Evolutionary conservation across 2,329 filamentous ascomycete species (phyloP).

Genomic region (Trichoderma afroharzianum): DNA sequence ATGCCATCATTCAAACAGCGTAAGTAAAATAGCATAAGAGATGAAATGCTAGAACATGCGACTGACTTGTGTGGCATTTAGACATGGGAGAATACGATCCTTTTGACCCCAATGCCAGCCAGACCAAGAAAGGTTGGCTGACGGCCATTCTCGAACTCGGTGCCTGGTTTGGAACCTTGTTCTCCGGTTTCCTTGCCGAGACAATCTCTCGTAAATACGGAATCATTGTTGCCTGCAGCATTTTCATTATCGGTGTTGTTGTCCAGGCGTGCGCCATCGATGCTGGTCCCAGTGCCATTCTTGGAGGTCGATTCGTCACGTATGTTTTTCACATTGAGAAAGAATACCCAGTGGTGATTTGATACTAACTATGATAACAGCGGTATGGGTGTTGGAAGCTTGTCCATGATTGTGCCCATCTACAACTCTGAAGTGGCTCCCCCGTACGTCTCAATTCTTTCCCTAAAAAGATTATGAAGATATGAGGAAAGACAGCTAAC

Average conservation of each 20-base stretch:
- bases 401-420: slow-evolving; percentile 64
- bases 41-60: slow-evolving; percentile 43
- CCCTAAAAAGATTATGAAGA: no score
- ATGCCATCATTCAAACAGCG: slow-evolving; percentile 53
- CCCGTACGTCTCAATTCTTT: slow-evolving; percentile 25
- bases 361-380: slow-evolving; percentile 24
- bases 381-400: slow-evolving; percentile 64
- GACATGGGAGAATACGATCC: slow-evolving; percentile 56
- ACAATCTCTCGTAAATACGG: slow-evolving; percentile 64
- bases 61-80: slow-evolving; percentile 22
- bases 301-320: slow-evolving; percentile 70
- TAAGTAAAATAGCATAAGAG: slow-evolving; percentile 29
- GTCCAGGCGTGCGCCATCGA: slow-evolving; percentile 60
- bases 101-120: slow-evolving; percentile 40
- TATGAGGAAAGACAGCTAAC: background rate
- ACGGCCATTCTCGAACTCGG: slow-evolving; percentile 71
- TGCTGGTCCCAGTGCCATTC: slow-evolving; percentile 54
- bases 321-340: slow-evolving; percentile 24
- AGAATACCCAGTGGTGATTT: background rate
- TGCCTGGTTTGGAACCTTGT: slow-evolving; percentile 70
- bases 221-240: slow-evolving; percentile 60
- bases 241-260: slow-evolving; percentile 69
- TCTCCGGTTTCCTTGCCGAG: slow-evolving; percentile 70
- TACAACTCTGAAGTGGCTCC: slow-evolving; percentile 47
- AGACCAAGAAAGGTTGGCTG: slow-evolving; percentile 57